Conservation (phyloP, 352 stramenopile species). For the Halophytophthora polymorphica region DNA sequence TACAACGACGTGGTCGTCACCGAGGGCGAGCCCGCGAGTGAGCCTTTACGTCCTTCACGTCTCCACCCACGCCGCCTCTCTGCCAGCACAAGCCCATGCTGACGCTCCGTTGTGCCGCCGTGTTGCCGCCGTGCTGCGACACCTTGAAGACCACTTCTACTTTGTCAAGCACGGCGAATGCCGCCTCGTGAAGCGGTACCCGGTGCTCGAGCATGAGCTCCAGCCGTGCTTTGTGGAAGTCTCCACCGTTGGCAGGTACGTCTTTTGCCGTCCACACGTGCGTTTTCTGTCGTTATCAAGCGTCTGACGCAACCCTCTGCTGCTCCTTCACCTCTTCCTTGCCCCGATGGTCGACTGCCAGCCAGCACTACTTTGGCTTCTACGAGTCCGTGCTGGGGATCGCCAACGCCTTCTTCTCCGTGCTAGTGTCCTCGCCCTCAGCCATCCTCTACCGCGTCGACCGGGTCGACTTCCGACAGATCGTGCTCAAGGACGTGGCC, state of each 20-base stretch:
- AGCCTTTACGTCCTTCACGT: conserved; percentile 1
- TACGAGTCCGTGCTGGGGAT: conserved; percentile 47
- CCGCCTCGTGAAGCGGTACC: conserved; percentile 56
- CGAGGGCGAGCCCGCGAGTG: conserved; percentile 57
- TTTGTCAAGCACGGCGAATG: conserved; percentile 68
- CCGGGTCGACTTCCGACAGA: conserved; percentile 66
- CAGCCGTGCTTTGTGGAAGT: conserved; percentile 53
- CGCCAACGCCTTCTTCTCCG: conserved; percentile 44
- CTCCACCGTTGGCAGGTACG: conserved; percentile 45
- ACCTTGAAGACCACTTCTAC: conserved; percentile 45
- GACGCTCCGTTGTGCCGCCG: too few species aligned
- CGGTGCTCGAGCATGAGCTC: conserved; percentile 11
- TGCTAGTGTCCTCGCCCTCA: conserved; percentile 57
- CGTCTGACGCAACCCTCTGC: not conserved
- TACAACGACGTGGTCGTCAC: conserved; percentile 66
- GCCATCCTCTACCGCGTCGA: conserved; percentile 64
- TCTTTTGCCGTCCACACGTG: not conserved
- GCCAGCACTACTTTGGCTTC: conserved; percentile 60
- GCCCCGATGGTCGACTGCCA: conserved; percentile 10
- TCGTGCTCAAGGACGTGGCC: conserved; percentile 47
- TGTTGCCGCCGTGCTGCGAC: too few species aligned
- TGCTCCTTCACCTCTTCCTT: conserved; percentile 1
- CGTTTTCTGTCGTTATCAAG: not conserved
- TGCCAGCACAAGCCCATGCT: not conserved
- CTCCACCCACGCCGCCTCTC: not conserved